phyloP scores from a whole-genome alignment of 2,329 filamentous ascomycete species.

The Aspergillus tamarii region DNA sequence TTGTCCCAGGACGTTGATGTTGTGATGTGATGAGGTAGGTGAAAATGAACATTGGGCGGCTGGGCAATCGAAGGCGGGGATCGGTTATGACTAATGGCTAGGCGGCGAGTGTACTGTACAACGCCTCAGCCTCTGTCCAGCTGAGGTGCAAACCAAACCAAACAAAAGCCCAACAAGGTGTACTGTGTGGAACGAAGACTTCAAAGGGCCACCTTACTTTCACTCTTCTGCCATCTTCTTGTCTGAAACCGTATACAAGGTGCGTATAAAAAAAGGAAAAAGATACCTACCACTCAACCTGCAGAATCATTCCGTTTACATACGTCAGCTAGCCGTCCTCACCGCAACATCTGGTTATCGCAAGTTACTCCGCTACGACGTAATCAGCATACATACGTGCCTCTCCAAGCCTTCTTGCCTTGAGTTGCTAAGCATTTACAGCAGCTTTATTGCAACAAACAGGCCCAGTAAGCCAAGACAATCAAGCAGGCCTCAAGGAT shows the following conservation, averaged over 20 bases:
- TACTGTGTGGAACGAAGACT: not conserved
- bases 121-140: not conserved
- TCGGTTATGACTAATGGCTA: slow-evolving; percentile 26
- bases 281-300: not conserved
- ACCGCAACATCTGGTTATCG: slow-evolving; percentile 29
- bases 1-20: slow-evolving; percentile 14
- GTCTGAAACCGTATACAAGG: not conserved
- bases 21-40: slow-evolving; percentile 3
- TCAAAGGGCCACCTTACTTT: not conserved
- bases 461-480: not conserved
- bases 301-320: not conserved
- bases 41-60: slow-evolving; percentile 12
- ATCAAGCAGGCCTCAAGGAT: slow-evolving; percentile 53
- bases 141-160: not conserved
- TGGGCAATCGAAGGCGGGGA: slow-evolving; percentile 24
- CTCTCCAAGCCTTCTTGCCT: slow-evolving; percentile 8
- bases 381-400: slow-evolving; percentile 20
- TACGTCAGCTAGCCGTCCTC: slow-evolving; percentile 2
- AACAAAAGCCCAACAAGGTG: not conserved
- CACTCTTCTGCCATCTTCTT: not conserved
- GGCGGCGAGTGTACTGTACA: slow-evolving; percentile 2
- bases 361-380: slow-evolving; percentile 21
- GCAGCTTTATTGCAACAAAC: not conserved
- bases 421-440: not conserved
- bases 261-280: not conserved